Evolutionary conservation across 116 monocot genomes (phyloP).

Genomic region (Cymodocea nodosa): DNA sequence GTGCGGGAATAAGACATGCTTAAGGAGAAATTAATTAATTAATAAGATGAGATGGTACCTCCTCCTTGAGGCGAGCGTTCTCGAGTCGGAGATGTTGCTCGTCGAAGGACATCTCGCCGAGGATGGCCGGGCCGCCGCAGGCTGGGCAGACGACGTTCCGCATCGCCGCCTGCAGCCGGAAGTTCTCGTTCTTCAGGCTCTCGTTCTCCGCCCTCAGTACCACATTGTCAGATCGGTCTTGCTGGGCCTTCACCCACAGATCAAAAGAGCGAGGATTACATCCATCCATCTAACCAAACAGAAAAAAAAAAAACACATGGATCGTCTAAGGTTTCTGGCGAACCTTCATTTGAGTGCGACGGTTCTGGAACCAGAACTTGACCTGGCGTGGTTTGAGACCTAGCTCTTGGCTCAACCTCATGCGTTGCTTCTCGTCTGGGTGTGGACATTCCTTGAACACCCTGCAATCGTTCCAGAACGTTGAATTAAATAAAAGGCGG

Average conservation of each 20-base stretch:
- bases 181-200: constrained; percentile 83
- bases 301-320: not conserved
- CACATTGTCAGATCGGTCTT: constrained; percentile 86
- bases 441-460: constrained; percentile 96
- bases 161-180: constrained; percentile 73
- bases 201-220: constrained; percentile 84
- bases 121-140: constrained; percentile 81
- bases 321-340: not conserved
- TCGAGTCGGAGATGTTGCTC: constrained; percentile 92
- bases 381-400: constrained; percentile 93
- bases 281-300: not conserved
- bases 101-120: constrained; percentile 85
- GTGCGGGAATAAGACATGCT: too few species aligned
- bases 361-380: constrained; percentile 99
- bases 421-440: constrained; percentile 94
- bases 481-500: not conserved
- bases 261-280: not conserved
- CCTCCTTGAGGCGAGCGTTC: constrained; percentile 90
- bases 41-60: constrained; percentile 25
- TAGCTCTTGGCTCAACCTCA: constrained; percentile 89
- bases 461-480: constrained; percentile 14
- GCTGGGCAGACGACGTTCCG: constrained; percentile 72
- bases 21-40: too few species aligned
- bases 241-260: constrained; percentile 55
- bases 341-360: constrained; percentile 96